A percentile compares a stretch with the other conserved stretches of the same genome.
phyloP scores from a whole-genome alignment of 441 rosid genomes.

The Kokia cookei region DNA sequence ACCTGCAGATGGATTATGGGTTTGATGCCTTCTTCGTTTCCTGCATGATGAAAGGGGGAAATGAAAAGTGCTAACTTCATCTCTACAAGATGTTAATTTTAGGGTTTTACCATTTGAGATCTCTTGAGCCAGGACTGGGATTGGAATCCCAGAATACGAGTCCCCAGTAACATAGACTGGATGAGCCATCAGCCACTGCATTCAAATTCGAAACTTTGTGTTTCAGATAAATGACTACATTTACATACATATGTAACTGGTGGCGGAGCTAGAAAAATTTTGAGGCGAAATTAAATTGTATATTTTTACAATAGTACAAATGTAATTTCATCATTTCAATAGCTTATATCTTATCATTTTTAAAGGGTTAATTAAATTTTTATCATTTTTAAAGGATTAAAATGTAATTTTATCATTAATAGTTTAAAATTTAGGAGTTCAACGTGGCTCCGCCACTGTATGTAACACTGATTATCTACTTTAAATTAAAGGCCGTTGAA shows the following conservation, averaged over 20 bases:
- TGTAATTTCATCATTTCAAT: too few relatives aligned
- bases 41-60: slow-evolving; percentile 22
- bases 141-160: slow-evolving; percentile 55
- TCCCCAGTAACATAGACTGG: slow-evolving; percentile 63
- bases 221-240: neutral
- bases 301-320: too few relatives aligned
- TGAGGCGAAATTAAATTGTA: too few relatives aligned
- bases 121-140: slow-evolving; percentile 46
- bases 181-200: slow-evolving; percentile 57
- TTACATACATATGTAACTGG: neutral
- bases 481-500: neutral
- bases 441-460: neutral
- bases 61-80: neutral
- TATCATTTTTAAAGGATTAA: too few relatives aligned
- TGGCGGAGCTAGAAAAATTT: too few relatives aligned
- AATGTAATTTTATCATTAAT: too few relatives aligned
- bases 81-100: neutral
- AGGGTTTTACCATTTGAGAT: slow-evolving; percentile 38
- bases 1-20: slow-evolving; percentile 55
- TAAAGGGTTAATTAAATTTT: too few relatives aligned
- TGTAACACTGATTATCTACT: neutral
- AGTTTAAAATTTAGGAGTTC: too few relatives aligned
- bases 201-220: neutral
- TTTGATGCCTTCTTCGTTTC: slow-evolving; percentile 37
- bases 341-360: too few relatives aligned